Evolutionary conservation across 768 basidiomycete species (phyloP).

Genomic region (Phylloporus sp.): DNA sequence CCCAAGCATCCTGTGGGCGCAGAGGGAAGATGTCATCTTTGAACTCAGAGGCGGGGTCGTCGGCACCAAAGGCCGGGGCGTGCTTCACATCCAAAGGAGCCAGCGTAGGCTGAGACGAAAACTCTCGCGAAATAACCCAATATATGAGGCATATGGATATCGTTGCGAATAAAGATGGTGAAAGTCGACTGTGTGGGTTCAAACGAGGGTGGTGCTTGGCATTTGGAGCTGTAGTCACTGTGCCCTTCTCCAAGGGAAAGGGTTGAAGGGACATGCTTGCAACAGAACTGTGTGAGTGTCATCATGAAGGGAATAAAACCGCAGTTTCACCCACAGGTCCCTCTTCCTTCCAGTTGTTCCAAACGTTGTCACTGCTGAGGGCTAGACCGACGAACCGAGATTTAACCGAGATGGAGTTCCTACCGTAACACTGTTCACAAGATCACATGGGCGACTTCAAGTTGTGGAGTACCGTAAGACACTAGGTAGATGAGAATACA

Average conservation of each 20-base stretch:
- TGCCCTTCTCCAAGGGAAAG: conserved; percentile 17
- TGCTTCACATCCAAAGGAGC: neutral
- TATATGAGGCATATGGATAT: conserved; percentile 19
- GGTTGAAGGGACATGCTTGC: conserved; percentile 11
- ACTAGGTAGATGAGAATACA: conserved; percentile 7
- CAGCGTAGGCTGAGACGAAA: neutral
- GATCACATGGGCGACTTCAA: neutral
- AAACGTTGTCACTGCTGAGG: no score
- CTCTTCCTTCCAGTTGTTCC: no score
- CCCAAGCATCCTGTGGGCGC: conserved; percentile 54
- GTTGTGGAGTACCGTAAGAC: neutral
- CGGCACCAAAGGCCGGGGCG: conserved; percentile 6
- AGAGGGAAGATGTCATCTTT: conserved; percentile 60
- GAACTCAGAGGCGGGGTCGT: conserved; percentile 42
- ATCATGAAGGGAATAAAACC: neutral
- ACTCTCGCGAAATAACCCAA: conserved; percentile 14
- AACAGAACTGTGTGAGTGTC: neutral
- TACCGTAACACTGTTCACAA: neutral
- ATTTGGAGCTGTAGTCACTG: conserved; percentile 3
- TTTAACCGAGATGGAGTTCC: neutral
- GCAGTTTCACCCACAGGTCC: neutral
- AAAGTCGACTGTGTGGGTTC: neutral
- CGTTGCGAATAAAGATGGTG: conserved; percentile 4
- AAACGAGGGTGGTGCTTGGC: neutral
- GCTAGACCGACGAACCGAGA: no score